Base-by-base conservation (phyloP, 495 filamentous ascomycete species). In the Mytilinidion resinicola region DNA sequence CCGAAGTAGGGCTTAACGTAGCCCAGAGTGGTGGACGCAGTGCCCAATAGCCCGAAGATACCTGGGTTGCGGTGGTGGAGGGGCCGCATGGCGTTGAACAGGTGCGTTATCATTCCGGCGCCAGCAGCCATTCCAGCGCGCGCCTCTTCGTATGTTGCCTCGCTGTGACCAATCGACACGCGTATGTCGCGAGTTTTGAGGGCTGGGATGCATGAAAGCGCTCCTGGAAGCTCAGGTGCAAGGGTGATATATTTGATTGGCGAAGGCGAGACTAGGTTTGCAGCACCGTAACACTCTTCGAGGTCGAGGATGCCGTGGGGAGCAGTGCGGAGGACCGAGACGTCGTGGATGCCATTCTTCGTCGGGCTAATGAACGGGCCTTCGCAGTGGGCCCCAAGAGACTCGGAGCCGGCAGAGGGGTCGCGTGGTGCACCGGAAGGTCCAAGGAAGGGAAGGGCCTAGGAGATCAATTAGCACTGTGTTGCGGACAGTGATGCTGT, bases 1-100 rank as follows among this genome's bases (percentile, higher is more conserved):
- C 84, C 84, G 61, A 81, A 87, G 63, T 74, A 86, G 0, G 83
- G 83, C 36, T 81, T 70, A 9, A 33, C 33, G 34, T 12, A 20
- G 50, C 12, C 12, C 4, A 15, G 56, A n/a, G 62, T 39, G 33
- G 60, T 37, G 12, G 59, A 59, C 19, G 63, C 38, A 15, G 66
- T 63, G 15, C 82, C 82, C 0, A 95, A 72, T 0, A 91, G 76
- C 19, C 90, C 89, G 67, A 92, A 91, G 62, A 92, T 80, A 42
- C 89, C 89, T 0, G 89, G 89, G 69, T 91, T 86, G 38, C 89
- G 85, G 75, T 92, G 89, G 68, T 90, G 87, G 8, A 92, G 82
- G 14, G 87, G 87, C 5, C 82, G 80, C 89, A 95, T 95, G 14
- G 89, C 90, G 67, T 95, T 95, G 78, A 93, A 95, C 1, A 95